phyloP scores from a whole-genome alignment of 1,284 basidiomycete species.

The Pisolithus thermaeus region DNA sequence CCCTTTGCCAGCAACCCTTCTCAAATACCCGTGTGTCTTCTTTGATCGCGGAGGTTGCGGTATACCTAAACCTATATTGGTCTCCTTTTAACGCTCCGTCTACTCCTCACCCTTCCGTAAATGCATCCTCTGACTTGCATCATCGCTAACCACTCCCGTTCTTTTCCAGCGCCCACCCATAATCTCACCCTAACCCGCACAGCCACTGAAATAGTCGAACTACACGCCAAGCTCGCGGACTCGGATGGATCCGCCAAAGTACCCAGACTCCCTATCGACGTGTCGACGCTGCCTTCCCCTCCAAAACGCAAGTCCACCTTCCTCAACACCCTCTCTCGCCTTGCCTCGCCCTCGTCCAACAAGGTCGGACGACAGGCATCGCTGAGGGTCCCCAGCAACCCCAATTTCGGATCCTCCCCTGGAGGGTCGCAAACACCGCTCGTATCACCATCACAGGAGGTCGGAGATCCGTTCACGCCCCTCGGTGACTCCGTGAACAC shows the following conservation, averaged over 20 bases:
- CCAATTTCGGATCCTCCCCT: slow-evolving; percentile 17
- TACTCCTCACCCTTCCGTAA: slow-evolving; percentile 8
- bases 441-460: slow-evolving; percentile 49
- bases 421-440: slow-evolving; percentile 35
- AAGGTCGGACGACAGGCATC: slow-evolving; percentile 36
- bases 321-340: slow-evolving; percentile 73
- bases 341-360: slow-evolving; percentile 59
- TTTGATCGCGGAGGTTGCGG: slow-evolving; percentile 13
- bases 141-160: slow-evolving; percentile 29
- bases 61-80: slow-evolving; percentile 10
- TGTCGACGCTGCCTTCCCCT: slow-evolving; percentile 40
- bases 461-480: slow-evolving; percentile 54
- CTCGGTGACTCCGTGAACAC: slow-evolving; percentile 29
- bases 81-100: slow-evolving; percentile 5
- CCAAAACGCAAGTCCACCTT: slow-evolving; percentile 77
- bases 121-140: slow-evolving; percentile 7
- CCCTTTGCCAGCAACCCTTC: slow-evolving; percentile 15
- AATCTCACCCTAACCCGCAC: slow-evolving; percentile 81
- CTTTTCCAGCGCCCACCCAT: slow-evolving; percentile 69
- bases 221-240: slow-evolving; percentile 66
- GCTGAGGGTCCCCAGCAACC: slow-evolving; percentile 27
- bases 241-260: slow-evolving; percentile 48
- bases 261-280: slow-evolving; percentile 57
- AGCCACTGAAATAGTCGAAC: slow-evolving; percentile 67
- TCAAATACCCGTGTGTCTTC: slow-evolving; percentile 14